Evolutionary conservation across 2,329 filamentous ascomycete species (phyloP).

Genomic region (Fonsecaea multimorphosa): DNA sequence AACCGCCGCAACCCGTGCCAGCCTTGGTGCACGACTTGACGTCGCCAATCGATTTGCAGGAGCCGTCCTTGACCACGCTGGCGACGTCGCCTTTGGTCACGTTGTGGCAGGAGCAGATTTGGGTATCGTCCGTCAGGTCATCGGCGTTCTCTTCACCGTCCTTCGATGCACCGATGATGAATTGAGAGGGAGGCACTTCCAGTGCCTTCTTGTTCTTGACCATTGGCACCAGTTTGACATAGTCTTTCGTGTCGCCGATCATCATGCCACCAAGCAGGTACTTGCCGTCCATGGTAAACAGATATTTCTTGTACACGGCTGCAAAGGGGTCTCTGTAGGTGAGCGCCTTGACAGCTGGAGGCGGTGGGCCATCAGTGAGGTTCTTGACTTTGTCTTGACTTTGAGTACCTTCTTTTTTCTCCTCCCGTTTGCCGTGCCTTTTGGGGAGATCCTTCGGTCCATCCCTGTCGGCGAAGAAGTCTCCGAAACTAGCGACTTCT

Average conservation of each 20-base stretch:
- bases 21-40: constrained; percentile 91
- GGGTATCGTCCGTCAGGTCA: constrained; percentile 81
- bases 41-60: constrained; percentile 79
- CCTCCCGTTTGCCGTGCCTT: constrained; percentile 53
- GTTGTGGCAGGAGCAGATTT: constrained; percentile 93
- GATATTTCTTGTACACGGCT: constrained; percentile 90
- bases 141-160: constrained; percentile 75
- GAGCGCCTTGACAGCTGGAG: constrained; percentile 75
- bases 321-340: constrained; percentile 89
- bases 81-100: constrained; percentile 84
- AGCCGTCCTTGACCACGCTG: constrained; percentile 73
- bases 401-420: constrained; percentile 35
- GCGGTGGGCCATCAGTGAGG: constrained; percentile 61
- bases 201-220: constrained; percentile 82
- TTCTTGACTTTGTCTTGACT: constrained; percentile 55
- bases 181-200: constrained; percentile 77
- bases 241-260: constrained; percentile 91
- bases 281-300: constrained; percentile 88
- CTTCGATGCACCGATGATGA: constrained; percentile 79
- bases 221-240: constrained; percentile 85
- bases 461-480: constrained; percentile 89
- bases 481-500: constrained; percentile 90
- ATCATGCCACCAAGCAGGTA: constrained; percentile 95
- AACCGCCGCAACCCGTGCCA: constrained; percentile 87
- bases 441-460: constrained; percentile 77